Evolutionary conservation across 2,329 filamentous ascomycete species (phyloP), one percentile per base, ranked within the genome.

Genomic region (Penicillium sp.): DNA sequence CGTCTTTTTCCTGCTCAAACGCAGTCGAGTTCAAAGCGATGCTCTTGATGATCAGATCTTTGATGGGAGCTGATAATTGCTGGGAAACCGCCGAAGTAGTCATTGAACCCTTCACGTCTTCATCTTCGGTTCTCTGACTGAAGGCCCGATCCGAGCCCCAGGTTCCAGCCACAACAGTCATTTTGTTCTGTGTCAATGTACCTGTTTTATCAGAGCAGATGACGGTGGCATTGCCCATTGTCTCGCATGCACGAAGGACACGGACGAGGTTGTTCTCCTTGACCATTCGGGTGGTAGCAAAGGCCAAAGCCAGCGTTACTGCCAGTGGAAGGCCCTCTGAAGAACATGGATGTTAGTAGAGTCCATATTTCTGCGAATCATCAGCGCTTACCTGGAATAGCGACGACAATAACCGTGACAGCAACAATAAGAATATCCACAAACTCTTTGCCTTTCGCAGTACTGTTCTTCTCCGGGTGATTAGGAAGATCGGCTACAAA

Each of bases 131-230:
- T 14, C 64, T 69, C 53, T 79, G 79, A 49, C 77, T 79, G 67
- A 87, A 87, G 56, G 80, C 79, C 37, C 81, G 78, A 57, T 77
- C 78, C 14, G 80, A 80, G 30, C 87, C 87, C 38, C 90, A 73
- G 5, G 86, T 86, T 7, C 87, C 88, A 26, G 88, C 86, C 30
- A 91, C 88, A 1, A 91, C 88, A 0, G 86, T 88, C 87, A 89
- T 89, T 70, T 86, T 85, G 67, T 89, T 89, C 56, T 88, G 86
- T 0, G 88, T 90, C 17, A 90, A 74, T 5, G 88, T 90, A 47
- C 88, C 88, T 1, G 88, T 90, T 73, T 90, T 90, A 71, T 90
- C 89, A 4, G 89, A 91, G 73, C 89, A 93, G 35, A 93, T 87
- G 0, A 88, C 88, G 0, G 87, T 89, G 7, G 88, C 88, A 66